Conservation (phyloP, 2,329 filamentous ascomycete genomes). For the Colletotrichum tabaci region DNA sequence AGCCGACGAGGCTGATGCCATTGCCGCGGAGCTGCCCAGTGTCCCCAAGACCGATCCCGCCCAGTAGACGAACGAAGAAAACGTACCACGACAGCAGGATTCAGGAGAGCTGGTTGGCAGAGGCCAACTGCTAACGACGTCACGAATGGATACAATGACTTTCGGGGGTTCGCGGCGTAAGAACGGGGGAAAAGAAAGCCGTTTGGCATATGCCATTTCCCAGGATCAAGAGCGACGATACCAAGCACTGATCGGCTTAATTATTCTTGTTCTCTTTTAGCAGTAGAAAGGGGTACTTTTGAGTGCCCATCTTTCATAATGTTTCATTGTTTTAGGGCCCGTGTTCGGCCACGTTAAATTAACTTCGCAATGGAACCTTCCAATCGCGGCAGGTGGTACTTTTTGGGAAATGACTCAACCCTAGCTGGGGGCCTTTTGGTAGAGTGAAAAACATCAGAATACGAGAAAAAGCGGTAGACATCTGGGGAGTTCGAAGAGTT, state of each 20-base stretch:
- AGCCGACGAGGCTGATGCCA: slow-evolving; percentile 47
- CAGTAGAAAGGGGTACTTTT: background rate
- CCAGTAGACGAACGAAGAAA: background rate
- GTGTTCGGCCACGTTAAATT: background rate
- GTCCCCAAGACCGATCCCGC: slow-evolving; percentile 53
- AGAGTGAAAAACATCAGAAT: no score
- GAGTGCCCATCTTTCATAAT: background rate
- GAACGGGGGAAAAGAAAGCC: background rate
- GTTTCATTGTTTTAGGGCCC: background rate
- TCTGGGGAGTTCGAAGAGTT: no score
- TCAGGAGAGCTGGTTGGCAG: no score
- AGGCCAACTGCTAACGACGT: background rate
- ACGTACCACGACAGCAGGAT: background rate
- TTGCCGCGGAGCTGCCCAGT: slow-evolving; percentile 52
- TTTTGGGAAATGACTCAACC: background rate
- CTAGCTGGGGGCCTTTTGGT: background rate
- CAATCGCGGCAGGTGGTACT: no score
- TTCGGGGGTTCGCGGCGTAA: slow-evolving; percentile 19
- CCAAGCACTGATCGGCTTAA: background rate
- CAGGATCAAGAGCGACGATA: background rate
- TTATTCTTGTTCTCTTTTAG: background rate
- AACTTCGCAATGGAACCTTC: background rate
- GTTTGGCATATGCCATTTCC: background rate
- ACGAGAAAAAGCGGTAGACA: no score
- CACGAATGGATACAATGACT: background rate